A percentile compares a stretch with the other conserved stretches of the same genome.
Conservation (phyloP, 495 filamentous ascomycete genomes). For the Rostrohypoxylon terebratum region DNA sequence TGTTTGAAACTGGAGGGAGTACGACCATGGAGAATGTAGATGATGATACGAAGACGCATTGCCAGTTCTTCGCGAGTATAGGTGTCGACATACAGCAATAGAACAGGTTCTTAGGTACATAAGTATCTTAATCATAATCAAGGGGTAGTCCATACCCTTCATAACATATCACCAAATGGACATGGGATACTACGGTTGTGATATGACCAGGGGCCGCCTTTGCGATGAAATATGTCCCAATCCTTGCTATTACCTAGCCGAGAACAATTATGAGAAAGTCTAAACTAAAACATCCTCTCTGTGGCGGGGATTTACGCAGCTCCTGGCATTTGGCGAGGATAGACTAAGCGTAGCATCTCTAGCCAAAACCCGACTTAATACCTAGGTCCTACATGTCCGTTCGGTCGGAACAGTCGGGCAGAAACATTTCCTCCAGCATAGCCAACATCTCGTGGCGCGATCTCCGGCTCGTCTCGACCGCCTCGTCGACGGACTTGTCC, state of each 20-base stretch:
- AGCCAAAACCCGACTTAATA: too few species aligned
- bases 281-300: too few species aligned
- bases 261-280: too few species aligned
- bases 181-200: background rate
- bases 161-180: background rate
- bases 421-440: constrained; percentile 3
- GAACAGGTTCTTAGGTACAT: background rate
- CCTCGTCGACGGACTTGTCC: background rate
- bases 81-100: constrained; percentile 64
- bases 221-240: background rate
- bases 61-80: constrained; percentile 65
- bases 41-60: constrained; percentile 59
- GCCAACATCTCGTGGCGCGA: background rate
- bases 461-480: background rate
- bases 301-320: too few species aligned
- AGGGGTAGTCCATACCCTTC: background rate
- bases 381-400: too few species aligned
- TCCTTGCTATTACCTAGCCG: too few species aligned
- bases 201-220: background rate
- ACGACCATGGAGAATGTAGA: constrained; percentile 68
- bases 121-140: background rate
- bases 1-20: constrained; percentile 67
- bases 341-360: too few species aligned
- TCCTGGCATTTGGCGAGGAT: too few species aligned
- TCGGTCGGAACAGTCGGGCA: background rate